Evolutionary conservation across 2,329 filamentous ascomycete species (phyloP).

Genomic region (Sarocladiaceae sp.): DNA sequence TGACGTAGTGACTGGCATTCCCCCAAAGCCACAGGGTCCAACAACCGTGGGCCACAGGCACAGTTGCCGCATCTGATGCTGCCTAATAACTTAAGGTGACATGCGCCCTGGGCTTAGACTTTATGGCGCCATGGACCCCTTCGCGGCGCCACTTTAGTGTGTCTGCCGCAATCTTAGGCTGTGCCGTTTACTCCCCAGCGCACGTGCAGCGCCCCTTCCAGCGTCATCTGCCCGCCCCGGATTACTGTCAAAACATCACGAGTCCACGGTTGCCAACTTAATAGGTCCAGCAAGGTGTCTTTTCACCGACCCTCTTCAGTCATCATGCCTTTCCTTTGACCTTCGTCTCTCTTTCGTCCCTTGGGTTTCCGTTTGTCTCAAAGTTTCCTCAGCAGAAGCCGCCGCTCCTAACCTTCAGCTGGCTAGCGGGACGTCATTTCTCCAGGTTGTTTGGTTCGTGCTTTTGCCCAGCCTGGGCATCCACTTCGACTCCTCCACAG

Average conservation of each 20-base stretch:
- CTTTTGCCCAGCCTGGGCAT: slow-evolving; percentile 3
- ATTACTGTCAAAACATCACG: slow-evolving; percentile 4
- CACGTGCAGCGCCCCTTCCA: background rate
- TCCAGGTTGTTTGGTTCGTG: background rate
- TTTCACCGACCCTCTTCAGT: background rate
- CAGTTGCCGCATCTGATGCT: no score
- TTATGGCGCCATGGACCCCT: background rate
- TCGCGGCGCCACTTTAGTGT: background rate
- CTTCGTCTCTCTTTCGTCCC: background rate
- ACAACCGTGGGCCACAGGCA: background rate
- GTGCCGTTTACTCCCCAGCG: background rate
- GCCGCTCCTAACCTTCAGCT: background rate
- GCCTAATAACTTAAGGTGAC: no score
- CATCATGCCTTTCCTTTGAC: background rate
- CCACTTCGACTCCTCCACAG: background rate
- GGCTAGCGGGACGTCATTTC: background rate
- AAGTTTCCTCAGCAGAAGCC: background rate
- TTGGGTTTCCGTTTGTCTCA: no score
- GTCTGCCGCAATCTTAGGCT: background rate
- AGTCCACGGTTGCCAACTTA: background rate
- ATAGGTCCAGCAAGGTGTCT: background rate
- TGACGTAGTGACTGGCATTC: background rate
- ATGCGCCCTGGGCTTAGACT: no score
- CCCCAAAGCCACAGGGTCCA: background rate
- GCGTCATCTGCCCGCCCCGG: slow-evolving; percentile 2